Base-by-base conservation (phyloP, 208 protist genomes). In the Phytomonas sp. region DNA sequence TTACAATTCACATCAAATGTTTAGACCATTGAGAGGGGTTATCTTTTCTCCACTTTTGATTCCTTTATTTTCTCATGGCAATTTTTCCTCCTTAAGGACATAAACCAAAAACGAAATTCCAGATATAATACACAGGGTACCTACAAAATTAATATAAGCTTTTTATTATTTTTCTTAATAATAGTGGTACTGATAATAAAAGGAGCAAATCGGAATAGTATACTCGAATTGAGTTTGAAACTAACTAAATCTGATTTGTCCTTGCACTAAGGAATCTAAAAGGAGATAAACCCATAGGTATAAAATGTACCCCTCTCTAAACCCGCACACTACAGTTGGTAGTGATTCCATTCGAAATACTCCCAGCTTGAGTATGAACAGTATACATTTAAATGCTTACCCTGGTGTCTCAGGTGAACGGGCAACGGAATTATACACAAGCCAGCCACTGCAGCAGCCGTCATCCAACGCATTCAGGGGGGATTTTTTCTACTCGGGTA, bases 41-140 rank as follows among this genome's bases (percentile, higher is more conserved):
- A 60, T 40, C 23, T 17, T 34, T n/a, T 33, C n/a, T 66, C 26
- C 59, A 36, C 61, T 9, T 46, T 32, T 70, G 29, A 51, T 69
- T 64, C 59, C 36, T 51, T 31, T 40, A 37, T 11, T 73, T 30
- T 28, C n/a, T 65, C 23, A 66, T 40, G n/a, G 6, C 56, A 56
- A n/a, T 40, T 15, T 43, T 74, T 62, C 65, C 64, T 62, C 3
- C 20, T 7, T 17, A 7, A 56, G 13, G 46, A 1, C 46, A 56
- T 23, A 20, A 56, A 56, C 8, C 9, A 23, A 56, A 56, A 23
- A 26, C 6, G 23, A 56, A 56, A 56, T 23, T 6, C 1, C 46
- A 56, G 11, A 26, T 7, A 56, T 26, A 56, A 56, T 56, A 56
- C 2, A 26, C 20, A 7, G 20, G 1, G 0, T 23, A 56, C 46